Evolutionary conservation across 148 eudicot genomes (phyloP).

Genomic region (Persicaria maculosa): DNA sequence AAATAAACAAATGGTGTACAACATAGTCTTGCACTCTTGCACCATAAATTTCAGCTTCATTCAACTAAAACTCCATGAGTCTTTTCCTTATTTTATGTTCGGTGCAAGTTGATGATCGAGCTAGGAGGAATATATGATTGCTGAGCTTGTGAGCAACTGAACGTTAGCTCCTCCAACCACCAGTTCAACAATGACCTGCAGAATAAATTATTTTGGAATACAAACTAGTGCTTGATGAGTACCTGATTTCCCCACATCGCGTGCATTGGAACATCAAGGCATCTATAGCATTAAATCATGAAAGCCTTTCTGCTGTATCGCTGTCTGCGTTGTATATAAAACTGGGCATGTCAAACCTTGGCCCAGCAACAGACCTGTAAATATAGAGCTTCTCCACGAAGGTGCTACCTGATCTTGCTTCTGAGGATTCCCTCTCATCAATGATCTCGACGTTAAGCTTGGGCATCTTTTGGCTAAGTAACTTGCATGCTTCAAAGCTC

Average conservation of each 20-base stretch:
- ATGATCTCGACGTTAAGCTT: constrained; percentile 76
- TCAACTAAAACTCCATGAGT: no score
- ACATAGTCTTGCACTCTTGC: background rate
- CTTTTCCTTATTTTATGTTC: no score
- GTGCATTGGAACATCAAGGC: background rate
- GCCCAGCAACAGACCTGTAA: constrained; percentile 12
- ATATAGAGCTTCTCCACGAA: constrained; percentile 10
- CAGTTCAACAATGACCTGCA: background rate
- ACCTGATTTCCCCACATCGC: background rate
- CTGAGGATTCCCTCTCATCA: constrained; percentile 33
- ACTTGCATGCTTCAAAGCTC: constrained; percentile 69
- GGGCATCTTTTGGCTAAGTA: constrained; percentile 63
- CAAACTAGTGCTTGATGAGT: background rate
- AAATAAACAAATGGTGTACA: background rate
- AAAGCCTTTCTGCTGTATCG: background rate
- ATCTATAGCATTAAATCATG: no score
- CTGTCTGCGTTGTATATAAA: background rate
- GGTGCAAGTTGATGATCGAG: no score
- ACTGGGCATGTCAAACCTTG: constrained; percentile 2
- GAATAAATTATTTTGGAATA: background rate
- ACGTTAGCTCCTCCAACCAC: background rate
- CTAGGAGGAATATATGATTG: no score
- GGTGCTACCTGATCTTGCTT: background rate
- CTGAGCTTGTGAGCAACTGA: no score
- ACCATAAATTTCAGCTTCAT: no score